Percentiles rank a stretch among this genome's conserved stretches.
Evolutionary conservation across 2,329 filamentous ascomycete species (phyloP).

Genomic region (Penicillium thymicola): DNA sequence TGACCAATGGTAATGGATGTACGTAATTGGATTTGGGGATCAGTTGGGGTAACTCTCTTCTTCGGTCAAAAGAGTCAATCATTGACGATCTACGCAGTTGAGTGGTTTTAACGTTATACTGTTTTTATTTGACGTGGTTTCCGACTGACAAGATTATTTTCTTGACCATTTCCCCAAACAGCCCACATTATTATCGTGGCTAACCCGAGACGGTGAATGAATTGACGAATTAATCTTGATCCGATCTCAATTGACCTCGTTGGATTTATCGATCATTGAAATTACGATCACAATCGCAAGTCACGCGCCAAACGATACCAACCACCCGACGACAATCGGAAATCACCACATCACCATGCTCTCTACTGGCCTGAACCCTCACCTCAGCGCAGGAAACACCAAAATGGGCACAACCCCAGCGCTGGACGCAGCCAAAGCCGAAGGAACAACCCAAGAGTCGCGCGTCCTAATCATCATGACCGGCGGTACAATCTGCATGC

Average conservation of each 20-base stretch:
- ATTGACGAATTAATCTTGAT: slow-evolving; percentile 3
- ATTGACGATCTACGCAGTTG: background rate
- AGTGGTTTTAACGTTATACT: background rate
- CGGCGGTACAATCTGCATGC: slow-evolving; percentile 81
- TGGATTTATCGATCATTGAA: background rate
- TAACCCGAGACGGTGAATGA: background rate
- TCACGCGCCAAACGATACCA: background rate
- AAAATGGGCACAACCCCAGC: slow-evolving; percentile 26
- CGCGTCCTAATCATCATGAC: slow-evolving; percentile 88
- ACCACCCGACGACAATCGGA: background rate
- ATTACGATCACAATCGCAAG: background rate
- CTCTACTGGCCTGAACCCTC: background rate
- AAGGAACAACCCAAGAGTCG: slow-evolving; percentile 60
- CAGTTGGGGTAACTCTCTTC: background rate
- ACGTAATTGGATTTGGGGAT: slow-evolving; percentile 7
- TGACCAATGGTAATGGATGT: slow-evolving; percentile 9
- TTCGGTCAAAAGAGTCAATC: slow-evolving; percentile 7
- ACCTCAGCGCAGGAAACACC: background rate
- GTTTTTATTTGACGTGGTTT: background rate
- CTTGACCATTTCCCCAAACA: slow-evolving; percentile 11
- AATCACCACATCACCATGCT: background rate
- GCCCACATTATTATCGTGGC: background rate
- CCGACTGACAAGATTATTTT: background rate
- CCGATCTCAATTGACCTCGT: background rate
- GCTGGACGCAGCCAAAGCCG: slow-evolving; percentile 20